Base-by-base conservation (phyloP, 139 green algal genomes). In the Chlorella sp. region DNA sequence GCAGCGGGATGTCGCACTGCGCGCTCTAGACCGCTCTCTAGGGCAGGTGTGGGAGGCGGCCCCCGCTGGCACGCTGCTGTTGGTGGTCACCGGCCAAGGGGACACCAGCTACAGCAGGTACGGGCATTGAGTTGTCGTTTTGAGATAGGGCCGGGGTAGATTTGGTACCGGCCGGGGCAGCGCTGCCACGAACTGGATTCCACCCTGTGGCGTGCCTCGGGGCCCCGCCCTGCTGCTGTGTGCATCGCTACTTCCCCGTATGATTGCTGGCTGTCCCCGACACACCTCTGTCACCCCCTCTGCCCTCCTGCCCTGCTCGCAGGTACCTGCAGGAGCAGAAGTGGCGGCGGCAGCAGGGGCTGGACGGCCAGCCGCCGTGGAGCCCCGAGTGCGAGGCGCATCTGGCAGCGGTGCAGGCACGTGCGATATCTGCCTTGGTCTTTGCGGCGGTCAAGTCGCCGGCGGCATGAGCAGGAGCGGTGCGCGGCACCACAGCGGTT, bases 31-130 rank as follows among this genome's bases (percentile, higher is more conserved):
- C 62, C 34, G 20, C 1, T 80, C 78, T 5, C 34, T 97, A 57
- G 80, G 41, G 16, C 30, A 47, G 20, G n/a, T 97, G 38, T 91
- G 82, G 44, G 68, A 68, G 1, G 87, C 84, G 1, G 80, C 94
- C 80, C 89, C 89, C 21, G 18, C 72, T 1, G 93, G 94, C 74
- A 90, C 83, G 17, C 67, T 96, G 87, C 64, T 97, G 18, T 13
- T 97, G 4, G 84, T 95, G 44, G 81, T 85, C 11, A 92, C 91
- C 11, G 90, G 92, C 3, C 91, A 94, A 63, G 94, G 93, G 0
- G 89, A 96, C 85, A 96, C 90, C 12, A 26, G 62, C 36, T 87
- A 93, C 47, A 55, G 70, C 47, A 60, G 85, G 60, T 80, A 26
- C 2, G 51, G 47, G 5, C 15, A 16, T 25, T 4, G 32, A 4